Evolutionary conservation across 75 land plant genomes (phyloP), one percentile per base, ranked within the genome.

Genomic region (Pinus taeda): DNA sequence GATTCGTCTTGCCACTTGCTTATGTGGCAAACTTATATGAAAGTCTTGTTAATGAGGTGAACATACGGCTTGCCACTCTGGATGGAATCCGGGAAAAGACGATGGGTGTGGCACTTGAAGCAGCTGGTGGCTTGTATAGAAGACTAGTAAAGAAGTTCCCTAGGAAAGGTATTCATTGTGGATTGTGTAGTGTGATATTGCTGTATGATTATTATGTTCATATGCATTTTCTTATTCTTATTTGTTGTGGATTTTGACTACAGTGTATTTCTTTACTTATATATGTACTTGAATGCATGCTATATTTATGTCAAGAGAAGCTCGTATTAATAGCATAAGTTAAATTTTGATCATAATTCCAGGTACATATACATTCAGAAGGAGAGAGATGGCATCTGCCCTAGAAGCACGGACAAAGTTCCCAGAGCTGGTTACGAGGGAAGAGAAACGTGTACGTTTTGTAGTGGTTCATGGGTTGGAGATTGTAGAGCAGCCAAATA

Each of bases 371-470:
- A 86, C 79, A 73, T 97, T 87, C 62, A 97, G 86, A 78, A 90
- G 99, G 85, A 88, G 99, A 73, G 99, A 97, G 74, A 75, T 97
- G 84, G 98, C 99, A 76, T 95, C 99, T 77, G 97, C 99, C 60
- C 78, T 91, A 71, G 98, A 95, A 83, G 97, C 99, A 77, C 87
- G 92, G 80, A 88, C 92, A 61, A 90, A 89, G 72, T 97, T 97
- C 71, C 99, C 99, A 56, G 97, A 95, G 84, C 81, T 97, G 67
- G 96, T 97, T 24, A 88, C 94, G 70, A 96, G 97, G 77, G 99
- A 97, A 73, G 99, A 95, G 78, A 97, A 97, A 81, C 92, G 99
- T 75, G 99, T 97, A 69, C 93, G 99, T 20, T 97, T 97, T 93
- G 96, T 97, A 20, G 99, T 97, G 2, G 92, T 97, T 26, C 97